These are phyloP conservation scores for Lyophyllum semitale DNA, from an alignment of 768 basidiomycete species.

Conservation along the genomic window DNA sequence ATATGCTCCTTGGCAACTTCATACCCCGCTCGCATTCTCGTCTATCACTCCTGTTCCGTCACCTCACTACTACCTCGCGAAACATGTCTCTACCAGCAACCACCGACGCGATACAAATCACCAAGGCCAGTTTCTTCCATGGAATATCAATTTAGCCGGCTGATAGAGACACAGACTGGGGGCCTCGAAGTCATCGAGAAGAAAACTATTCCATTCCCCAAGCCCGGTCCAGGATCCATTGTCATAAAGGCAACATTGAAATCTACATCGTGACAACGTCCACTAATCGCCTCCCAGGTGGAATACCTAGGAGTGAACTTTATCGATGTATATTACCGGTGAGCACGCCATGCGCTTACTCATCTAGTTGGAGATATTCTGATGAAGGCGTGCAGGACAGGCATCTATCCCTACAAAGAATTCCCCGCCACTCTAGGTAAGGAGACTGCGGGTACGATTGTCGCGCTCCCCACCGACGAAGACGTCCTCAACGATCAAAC, in stretches of 20 bases:
- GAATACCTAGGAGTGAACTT: slow-evolving; percentile 86
- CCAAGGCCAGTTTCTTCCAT: slow-evolving; percentile 36
- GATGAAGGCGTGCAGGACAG: slow-evolving; percentile 42
- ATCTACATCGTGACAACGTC: not conserved
- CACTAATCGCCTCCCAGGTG: slow-evolving; percentile 39
- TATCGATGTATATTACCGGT: slow-evolving; percentile 83
- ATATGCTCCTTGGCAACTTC: slow-evolving; percentile 11
- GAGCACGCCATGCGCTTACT: slow-evolving; percentile 10
- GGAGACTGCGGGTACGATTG: slow-evolving; percentile 78
- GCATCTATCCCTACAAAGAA: slow-evolving; percentile 58
- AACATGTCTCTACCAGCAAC: slow-evolving; percentile 59
- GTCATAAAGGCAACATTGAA: slow-evolving; percentile 40
- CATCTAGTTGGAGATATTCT: not conserved
- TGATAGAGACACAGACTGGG: slow-evolving; percentile 44
- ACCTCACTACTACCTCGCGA: slow-evolving; percentile 26
- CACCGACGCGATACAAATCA: slow-evolving; percentile 72
- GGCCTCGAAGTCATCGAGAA: slow-evolving; percentile 78
- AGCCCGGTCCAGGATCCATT: slow-evolving; percentile 60
- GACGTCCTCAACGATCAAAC: slow-evolving; percentile 59
- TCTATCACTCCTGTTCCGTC: slow-evolving; percentile 23
- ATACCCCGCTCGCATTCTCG: slow-evolving; percentile 4
- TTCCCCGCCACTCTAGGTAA: slow-evolving; percentile 74
- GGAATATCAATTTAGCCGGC: not conserved
- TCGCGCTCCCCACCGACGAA: slow-evolving; percentile 70
- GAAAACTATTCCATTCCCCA: slow-evolving; percentile 66